Evolutionary conservation across 495 filamentous ascomycete genomes (phyloP).

Genomic region (Neurospora sp.): DNA sequence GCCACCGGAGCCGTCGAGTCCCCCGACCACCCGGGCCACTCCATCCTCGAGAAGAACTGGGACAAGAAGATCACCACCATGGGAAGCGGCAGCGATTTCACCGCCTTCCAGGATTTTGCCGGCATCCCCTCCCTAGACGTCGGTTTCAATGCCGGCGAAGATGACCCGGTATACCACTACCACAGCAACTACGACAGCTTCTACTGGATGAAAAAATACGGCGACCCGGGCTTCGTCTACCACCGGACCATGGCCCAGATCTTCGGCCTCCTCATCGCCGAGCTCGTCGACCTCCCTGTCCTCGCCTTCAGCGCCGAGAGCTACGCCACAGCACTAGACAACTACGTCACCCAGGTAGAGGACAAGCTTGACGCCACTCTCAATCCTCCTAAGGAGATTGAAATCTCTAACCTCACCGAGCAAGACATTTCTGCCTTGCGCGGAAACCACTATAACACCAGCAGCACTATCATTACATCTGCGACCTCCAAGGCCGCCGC

Average conservation of each 20-base stretch:
- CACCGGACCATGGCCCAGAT: constrained; percentile 74
- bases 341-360: constrained; percentile 60
- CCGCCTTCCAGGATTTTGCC: constrained; percentile 86
- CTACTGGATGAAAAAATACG: constrained; percentile 75
- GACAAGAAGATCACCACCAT: constrained; percentile 53
- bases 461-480: constrained; percentile 12
- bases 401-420: constrained; percentile 26
- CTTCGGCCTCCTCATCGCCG: constrained; percentile 66
- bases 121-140: constrained; percentile 82
- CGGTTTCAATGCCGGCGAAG: constrained; percentile 52
- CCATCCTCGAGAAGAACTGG: constrained; percentile 64
- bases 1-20: constrained; percentile 61
- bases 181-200: constrained; percentile 92
- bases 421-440: constrained; percentile 42
- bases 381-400: constrained; percentile 6
- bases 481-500: constrained; percentile 34
- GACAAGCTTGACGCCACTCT: constrained; percentile 39
- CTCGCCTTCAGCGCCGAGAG: constrained; percentile 65
- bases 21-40: constrained; percentile 72
- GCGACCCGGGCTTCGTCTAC: constrained; percentile 76
- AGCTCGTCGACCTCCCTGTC: constrained; percentile 69
- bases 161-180: constrained; percentile 56
- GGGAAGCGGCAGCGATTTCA: constrained; percentile 78
- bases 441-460: constrained; percentile 39
- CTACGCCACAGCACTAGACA: constrained; percentile 56